Evolutionary conservation across 2,329 filamentous ascomycete genomes (phyloP), one percentile per base, ranked within the genome.

Genomic region (Pyrenophora graminea): DNA sequence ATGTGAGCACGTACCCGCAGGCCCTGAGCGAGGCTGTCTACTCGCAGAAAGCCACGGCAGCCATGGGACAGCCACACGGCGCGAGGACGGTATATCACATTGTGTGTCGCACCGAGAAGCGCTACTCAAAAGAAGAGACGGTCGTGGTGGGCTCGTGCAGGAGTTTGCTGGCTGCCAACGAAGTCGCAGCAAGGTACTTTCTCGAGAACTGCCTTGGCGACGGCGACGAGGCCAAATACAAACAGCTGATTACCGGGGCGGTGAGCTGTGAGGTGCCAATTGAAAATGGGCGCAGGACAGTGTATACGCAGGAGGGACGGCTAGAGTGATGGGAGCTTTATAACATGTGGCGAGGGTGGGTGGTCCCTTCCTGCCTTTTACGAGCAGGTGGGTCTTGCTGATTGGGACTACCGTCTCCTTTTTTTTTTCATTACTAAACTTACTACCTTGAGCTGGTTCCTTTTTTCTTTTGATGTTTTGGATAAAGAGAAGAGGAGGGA

Each of bases 1-100:
- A 51, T 15, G 25, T 56, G 17, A 36, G 19, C 9, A 61, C 59
- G 21, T 62, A 61, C 21, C 59, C 58, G 17, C 42, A 36, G 12
- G 51, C 42, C 13, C 43, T 56, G 19, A 43, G 47, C 27, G 54
- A 53, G 15, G 54, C 51, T 4, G 21, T 55, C 48, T 46, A 51
- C 32, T 41, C 48, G n/a, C 43, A 52, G 15, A 52, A 48, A 12
- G 31, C 46, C 15, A 31, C 36, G 13, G 25, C 49, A 30, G 31
- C 46, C n/a, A 34, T 41, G 13, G 25, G 44, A 23, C 49, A 39
- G 8, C 19, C 27, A 10, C 39, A 43, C 2, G 45, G 43, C 17
- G 49, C 43, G 8, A 38, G 49, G 39, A 17, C 45, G 10, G 27
- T 32, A 33, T 48, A 39, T 17, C 44, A 48, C 34, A 31, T 52